These are phyloP conservation scores for Plasmodium coatneyi DNA, from an alignment of 169 alveolate genomes.

Conservation along the genomic window DNA sequence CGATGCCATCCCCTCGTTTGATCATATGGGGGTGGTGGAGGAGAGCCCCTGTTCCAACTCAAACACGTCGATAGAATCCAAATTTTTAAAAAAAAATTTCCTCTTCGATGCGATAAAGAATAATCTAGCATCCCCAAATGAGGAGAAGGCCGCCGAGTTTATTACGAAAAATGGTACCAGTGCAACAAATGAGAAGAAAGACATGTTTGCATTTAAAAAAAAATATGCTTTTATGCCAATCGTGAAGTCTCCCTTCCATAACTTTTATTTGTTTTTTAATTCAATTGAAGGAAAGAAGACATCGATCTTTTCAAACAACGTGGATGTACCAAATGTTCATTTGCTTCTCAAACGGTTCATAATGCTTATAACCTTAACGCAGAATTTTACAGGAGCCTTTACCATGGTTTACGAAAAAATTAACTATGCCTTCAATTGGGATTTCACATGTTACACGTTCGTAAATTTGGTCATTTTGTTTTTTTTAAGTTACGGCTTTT, in stretches of 20 bases:
- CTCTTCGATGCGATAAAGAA: conserved; percentile 12
- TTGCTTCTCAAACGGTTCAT: conserved; percentile 33
- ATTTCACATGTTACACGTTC: conserved; percentile 35
- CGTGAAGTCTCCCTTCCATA: conserved; percentile 73
- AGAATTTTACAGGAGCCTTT: conserved; percentile 47
- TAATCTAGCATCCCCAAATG: background rate
- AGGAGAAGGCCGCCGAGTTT: background rate
- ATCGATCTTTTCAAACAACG: conserved; percentile 57
- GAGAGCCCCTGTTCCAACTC: conserved; percentile 2
- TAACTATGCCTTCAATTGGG: conserved; percentile 71
- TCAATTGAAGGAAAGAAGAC: conserved; percentile 18
- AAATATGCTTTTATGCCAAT: conserved; percentile 19
- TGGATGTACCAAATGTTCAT: conserved; percentile 67
- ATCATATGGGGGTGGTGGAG: background rate
- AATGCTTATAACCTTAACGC: conserved; percentile 31
- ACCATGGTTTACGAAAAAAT: conserved; percentile 59
- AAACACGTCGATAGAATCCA: conserved; percentile 22
- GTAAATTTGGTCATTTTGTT: conserved; percentile 45
- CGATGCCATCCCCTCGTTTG: background rate
- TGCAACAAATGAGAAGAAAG: conserved; percentile 7
- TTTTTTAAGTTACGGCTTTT: conserved; percentile 44
- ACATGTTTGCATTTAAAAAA: conserved; percentile 9
- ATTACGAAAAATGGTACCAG: background rate
- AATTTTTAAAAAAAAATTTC: background rate
- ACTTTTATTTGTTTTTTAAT: conserved; percentile 47